Percentiles rank a stretch among this genome's conserved stretches.
These are phyloP conservation scores for Luvunga scandens DNA, from an alignment of 345 rosid species.

Conservation along the genomic window DNA sequence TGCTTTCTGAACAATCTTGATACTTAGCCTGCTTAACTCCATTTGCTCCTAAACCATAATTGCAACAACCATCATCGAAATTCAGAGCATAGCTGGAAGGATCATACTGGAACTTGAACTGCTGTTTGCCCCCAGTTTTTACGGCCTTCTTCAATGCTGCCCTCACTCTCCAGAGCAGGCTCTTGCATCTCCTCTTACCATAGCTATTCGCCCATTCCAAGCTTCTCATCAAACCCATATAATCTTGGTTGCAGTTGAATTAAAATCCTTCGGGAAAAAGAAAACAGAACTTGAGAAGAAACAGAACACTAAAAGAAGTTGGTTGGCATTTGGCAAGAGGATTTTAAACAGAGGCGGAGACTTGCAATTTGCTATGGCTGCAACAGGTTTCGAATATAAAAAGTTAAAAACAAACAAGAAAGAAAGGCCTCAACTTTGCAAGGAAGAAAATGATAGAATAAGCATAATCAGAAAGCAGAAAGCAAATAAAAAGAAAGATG, in stretches of 20 bases:
- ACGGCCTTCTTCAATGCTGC: constrained; percentile 48
- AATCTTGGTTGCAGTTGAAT: neutral
- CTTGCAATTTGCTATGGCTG: neutral
- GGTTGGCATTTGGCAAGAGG: neutral
- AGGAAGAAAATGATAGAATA: neutral
- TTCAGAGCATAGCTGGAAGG: constrained; percentile 84
- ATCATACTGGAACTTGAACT: constrained; percentile 76
- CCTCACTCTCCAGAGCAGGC: constrained; percentile 47
- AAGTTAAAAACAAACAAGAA: neutral
- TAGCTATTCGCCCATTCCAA: constrained; percentile 27
- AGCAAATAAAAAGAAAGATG: constrained; percentile 6
- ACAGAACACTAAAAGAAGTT: neutral
- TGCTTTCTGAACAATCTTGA: constrained; percentile 20
- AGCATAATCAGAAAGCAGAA: constrained; percentile 9
- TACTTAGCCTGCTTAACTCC: constrained; percentile 12
- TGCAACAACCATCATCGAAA: constrained; percentile 61
- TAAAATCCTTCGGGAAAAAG: neutral
- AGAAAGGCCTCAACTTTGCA: neutral
- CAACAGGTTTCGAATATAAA: neutral
- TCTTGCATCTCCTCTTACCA: constrained; percentile 47
- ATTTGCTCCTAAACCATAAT: constrained; percentile 14
- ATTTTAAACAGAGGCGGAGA: constrained; percentile 5
- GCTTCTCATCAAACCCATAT: constrained; percentile 20
- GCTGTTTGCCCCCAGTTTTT: constrained; percentile 30
- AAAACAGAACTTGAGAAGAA: neutral